Evolutionary conservation across 2,329 filamentous ascomycete genomes (phyloP).

Genomic region (Catunica adiposa): DNA sequence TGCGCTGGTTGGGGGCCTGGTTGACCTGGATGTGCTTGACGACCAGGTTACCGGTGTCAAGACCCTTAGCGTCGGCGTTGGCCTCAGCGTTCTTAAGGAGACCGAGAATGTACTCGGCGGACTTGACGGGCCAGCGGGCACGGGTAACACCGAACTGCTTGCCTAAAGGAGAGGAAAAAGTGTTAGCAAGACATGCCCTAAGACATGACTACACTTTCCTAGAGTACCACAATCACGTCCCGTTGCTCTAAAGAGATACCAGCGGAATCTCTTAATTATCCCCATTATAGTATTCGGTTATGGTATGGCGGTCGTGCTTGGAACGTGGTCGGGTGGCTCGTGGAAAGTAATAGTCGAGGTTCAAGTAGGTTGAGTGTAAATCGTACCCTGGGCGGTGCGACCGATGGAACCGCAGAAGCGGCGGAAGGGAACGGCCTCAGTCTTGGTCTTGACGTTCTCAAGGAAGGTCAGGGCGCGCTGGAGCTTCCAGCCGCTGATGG

Average conservation of each 20-base stretch:
- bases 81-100: conserved; percentile 96
- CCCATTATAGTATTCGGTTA: not conserved
- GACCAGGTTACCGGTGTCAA: conserved; percentile 91
- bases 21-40: conserved; percentile 99
- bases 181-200: not conserved
- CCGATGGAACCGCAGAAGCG: conserved; percentile 92
- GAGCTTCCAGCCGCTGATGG: conserved; percentile 98
- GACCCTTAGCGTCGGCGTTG: conserved; percentile 92
- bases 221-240: no score
- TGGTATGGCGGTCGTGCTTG: not conserved
- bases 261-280: not conserved
- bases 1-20: conserved; percentile 98
- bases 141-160: conserved; percentile 98
- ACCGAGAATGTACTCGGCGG: conserved; percentile 90
- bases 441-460: conserved; percentile 93
- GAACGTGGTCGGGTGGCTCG: not conserved
- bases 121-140: conserved; percentile 99
- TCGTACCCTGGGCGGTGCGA: conserved; percentile 93
- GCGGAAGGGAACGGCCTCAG: conserved; percentile 96
- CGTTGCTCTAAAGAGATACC: no score
- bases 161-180: conserved; percentile 36
- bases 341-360: not conserved
- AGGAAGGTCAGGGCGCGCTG: conserved; percentile 91
- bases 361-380: not conserved
- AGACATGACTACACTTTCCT: no score